phyloP scores from a whole-genome alignment of 2,329 filamentous ascomycete genomes.

The Coleophoma crateriformis region DNA sequence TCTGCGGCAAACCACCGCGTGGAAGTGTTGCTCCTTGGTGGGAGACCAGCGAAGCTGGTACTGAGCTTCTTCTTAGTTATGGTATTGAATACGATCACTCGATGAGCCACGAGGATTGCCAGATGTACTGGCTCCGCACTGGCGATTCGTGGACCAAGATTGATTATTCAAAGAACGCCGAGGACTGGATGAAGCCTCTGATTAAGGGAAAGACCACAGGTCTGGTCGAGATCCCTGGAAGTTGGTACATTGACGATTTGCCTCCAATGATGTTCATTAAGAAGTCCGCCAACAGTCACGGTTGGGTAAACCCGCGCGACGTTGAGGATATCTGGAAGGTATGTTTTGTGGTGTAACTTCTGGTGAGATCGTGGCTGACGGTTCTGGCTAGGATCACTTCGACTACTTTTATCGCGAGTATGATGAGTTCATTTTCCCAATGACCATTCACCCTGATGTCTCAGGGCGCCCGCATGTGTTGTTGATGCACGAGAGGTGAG shows the following conservation, averaged over 20 bases:
- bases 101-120: constrained; percentile 61
- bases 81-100: constrained; percentile 67
- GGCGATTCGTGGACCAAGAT: constrained; percentile 65
- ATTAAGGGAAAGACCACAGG: constrained; percentile 54
- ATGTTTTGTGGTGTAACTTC: constrained; percentile 1
- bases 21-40: constrained; percentile 73
- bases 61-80: constrained; percentile 58
- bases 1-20: constrained; percentile 65
- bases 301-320: constrained; percentile 46
- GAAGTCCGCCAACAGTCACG: constrained; percentile 57
- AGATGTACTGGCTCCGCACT: constrained; percentile 57
- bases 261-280: constrained; percentile 73
- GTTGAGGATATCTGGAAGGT: constrained; percentile 47
- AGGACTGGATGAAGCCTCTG: constrained; percentile 63
- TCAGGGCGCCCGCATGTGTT: constrained; percentile 67
- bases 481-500: constrained; percentile 65
- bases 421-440: constrained; percentile 71
- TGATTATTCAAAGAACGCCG: constrained; percentile 56
- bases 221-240: constrained; percentile 60
- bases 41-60: constrained; percentile 65
- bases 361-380: neutral
- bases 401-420: constrained; percentile 73
- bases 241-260: constrained; percentile 56
- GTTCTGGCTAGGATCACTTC: constrained; percentile 45
- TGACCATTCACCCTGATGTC: constrained; percentile 72